Base-by-base conservation (phyloP, 2,329 filamentous ascomycete species). In the Aspergillus neoniger region DNA sequence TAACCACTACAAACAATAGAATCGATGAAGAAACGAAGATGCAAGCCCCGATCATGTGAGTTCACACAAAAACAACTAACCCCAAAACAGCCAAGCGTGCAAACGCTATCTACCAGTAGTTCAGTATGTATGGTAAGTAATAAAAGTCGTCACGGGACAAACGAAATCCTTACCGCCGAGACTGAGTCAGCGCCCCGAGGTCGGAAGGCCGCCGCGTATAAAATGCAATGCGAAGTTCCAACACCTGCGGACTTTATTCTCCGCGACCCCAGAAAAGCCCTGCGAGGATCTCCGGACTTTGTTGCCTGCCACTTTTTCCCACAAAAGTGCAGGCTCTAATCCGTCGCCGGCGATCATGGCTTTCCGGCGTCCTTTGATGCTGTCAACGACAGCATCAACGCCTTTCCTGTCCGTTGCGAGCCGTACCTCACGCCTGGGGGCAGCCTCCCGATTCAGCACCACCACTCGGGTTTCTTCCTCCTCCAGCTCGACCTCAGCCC, bases 401-500 rank as follows among this genome's bases (percentile, higher is more conserved):
- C 67, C 71, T 48, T 69, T 72, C 60, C 64, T 68, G 32, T 71
- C 70, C 19, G 58, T 67, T 44, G 65, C 72, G 41, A 60, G 61
- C 58, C 69, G 66, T 58, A 68, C 70, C 60, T 69, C 74, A 55
- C 69, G 70, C 43, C 63, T 70, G 28, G 66, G 67, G 23, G 58
- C 69, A 25, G 58, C 69, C 38, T 58, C 74, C 60, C 73, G 69
- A 55, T 75, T 73, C 66, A 71, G 12, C 39, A 43, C 36, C 52
- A 44, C 67, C 54, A 64, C 68, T 63, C 70, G 74, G 60, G 67
- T 72, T 55, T 77, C 75, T 2, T 77, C 74, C 52, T 77, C 74
- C 52, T 77, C 74, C 52, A 77, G 87, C 80, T 96, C 93, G 58
- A 98, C 94, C 68, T 95, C 92, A 58, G 94, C 95, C 65, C 87